Conservation (phyloP, 106 monocot species). For the Alisma plantagoaquatica region DNA sequence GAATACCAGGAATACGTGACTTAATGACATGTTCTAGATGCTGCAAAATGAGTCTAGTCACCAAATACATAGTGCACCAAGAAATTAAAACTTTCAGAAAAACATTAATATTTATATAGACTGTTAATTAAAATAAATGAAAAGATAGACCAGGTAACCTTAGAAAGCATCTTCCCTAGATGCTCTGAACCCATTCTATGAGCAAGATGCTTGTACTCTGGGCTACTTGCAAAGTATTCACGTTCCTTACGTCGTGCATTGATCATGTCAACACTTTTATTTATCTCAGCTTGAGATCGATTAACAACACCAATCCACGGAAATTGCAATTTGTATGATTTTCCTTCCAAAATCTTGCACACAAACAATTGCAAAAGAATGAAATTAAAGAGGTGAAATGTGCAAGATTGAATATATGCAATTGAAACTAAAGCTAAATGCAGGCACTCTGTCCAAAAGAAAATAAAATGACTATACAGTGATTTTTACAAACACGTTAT, state of each 20-base stretch:
- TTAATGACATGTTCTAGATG: conserved; percentile 96
- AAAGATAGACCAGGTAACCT: conserved; percentile 22
- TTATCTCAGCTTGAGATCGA: conserved; percentile 79
- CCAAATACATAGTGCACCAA: too few relatives aligned
- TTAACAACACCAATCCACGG: conserved; percentile 91
- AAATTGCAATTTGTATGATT: conserved; percentile 54
- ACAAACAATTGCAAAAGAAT: too few relatives aligned
- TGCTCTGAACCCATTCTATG: conserved; percentile 80
- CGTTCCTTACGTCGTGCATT: conserved; percentile 71
- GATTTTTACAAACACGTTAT: too few relatives aligned
- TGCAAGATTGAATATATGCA: too few relatives aligned
- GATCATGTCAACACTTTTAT: conserved; percentile 88
- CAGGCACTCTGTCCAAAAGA: too few relatives aligned
- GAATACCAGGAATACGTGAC: conserved; percentile 84
- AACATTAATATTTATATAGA: too few relatives aligned
- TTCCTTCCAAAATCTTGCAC: conserved; percentile 91
- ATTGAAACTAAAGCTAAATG: too few relatives aligned
- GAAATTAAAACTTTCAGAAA: too few relatives aligned
- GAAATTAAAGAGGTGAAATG: too few relatives aligned
- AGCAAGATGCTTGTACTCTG: conserved; percentile 76
- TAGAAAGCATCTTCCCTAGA: conserved; percentile 67
- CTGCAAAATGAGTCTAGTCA: conserved; percentile 48
- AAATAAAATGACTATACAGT: too few relatives aligned
- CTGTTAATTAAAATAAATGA: too few relatives aligned
- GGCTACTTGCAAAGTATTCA: conserved; percentile 58